Percentiles rank a stretch among this genome's conserved stretches.
Conservation (phyloP, 2,329 filamentous ascomycete species). For the Aureobasidium musti region DNA sequence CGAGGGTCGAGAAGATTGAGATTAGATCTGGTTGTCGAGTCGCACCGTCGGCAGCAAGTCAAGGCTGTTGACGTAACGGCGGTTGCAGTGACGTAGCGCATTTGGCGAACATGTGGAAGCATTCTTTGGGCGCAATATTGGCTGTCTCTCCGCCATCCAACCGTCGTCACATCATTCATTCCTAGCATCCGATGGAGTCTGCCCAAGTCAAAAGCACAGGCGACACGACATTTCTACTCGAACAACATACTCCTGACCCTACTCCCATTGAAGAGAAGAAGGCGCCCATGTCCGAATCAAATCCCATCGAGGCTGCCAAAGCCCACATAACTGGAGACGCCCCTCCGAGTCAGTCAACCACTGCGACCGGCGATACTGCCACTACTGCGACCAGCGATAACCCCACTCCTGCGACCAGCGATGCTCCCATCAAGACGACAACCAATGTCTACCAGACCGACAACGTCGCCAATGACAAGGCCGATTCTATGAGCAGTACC, state of each 20-base stretch:
- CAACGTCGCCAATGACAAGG: neutral
- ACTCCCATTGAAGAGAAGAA: constrained; percentile 13
- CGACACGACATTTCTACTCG: constrained; percentile 28
- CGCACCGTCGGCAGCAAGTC: neutral
- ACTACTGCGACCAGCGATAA: neutral
- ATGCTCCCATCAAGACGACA: neutral
- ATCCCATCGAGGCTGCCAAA: constrained; percentile 12
- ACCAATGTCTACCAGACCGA: constrained; percentile 9
- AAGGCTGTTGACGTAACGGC: constrained; percentile 16
- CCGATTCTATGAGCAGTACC: neutral
- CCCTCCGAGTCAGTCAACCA: neutral
- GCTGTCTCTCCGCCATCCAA: neutral
- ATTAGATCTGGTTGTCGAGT: neutral
- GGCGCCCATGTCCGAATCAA: constrained; percentile 1
- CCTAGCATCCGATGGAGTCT: constrained; percentile 16
- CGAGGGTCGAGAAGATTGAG: neutral
- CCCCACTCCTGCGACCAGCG: neutral
- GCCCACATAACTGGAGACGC: constrained; percentile 2
- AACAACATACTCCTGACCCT: constrained; percentile 18
- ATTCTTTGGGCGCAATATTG: constrained; percentile 18
- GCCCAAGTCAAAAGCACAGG: constrained; percentile 23
- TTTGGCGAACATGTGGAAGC: neutral
- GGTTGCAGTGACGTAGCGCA: constrained; percentile 7
- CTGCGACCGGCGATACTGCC: neutral
- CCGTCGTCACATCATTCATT: constrained; percentile 14